Conservation (phyloP, 2,329 filamentous ascomycete species). For the Aspergillus eucalypticola region DNA sequence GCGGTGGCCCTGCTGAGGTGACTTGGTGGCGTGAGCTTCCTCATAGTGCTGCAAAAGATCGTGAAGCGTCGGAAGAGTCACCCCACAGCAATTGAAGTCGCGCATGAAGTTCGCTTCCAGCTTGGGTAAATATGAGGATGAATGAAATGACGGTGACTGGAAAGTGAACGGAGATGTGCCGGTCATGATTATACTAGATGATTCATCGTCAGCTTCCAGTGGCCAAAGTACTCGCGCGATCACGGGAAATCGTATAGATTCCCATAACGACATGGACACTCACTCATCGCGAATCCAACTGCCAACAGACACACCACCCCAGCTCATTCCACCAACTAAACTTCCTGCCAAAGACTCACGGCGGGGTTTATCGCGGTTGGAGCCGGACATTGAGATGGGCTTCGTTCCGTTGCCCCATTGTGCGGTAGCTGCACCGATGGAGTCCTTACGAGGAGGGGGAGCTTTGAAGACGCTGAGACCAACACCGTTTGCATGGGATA, state of each 20-base stretch:
- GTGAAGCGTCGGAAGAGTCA: slow-evolving; percentile 85
- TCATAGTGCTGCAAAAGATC: slow-evolving; percentile 96
- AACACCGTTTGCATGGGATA: slow-evolving; percentile 46
- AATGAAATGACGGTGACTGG: slow-evolving; percentile 93
- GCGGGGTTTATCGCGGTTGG: slow-evolving; percentile 52
- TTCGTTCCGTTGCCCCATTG: slow-evolving; percentile 60
- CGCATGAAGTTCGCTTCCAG: slow-evolving; percentile 97
- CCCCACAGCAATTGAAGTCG: slow-evolving; percentile 93
- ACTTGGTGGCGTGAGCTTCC: slow-evolving; percentile 80
- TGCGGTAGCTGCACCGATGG: slow-evolving; percentile 51
- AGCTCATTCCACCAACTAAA: slow-evolving; percentile 81
- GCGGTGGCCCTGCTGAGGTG: slow-evolving; percentile 51
- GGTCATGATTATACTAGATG: slow-evolving; percentile 81
- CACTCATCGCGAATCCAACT: slow-evolving; percentile 99
- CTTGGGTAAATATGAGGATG: slow-evolving; percentile 92
- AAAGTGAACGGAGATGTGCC: slow-evolving; percentile 91
- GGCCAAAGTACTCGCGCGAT: slow-evolving; percentile 2
- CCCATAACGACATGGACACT: slow-evolving; percentile 48
- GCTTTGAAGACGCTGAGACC: slow-evolving; percentile 42
- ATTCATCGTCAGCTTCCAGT: slow-evolving; percentile 4
- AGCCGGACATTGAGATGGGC: slow-evolving; percentile 60
- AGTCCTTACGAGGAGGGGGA: slow-evolving; percentile 54
- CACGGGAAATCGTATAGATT: slow-evolving; percentile 10
- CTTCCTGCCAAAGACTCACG: slow-evolving; percentile 63
- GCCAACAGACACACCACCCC: slow-evolving; percentile 92